These are phyloP conservation scores for Bertia moriformis DNA, from an alignment of 2,329 filamentous ascomycete species.

Conservation along the genomic window DNA sequence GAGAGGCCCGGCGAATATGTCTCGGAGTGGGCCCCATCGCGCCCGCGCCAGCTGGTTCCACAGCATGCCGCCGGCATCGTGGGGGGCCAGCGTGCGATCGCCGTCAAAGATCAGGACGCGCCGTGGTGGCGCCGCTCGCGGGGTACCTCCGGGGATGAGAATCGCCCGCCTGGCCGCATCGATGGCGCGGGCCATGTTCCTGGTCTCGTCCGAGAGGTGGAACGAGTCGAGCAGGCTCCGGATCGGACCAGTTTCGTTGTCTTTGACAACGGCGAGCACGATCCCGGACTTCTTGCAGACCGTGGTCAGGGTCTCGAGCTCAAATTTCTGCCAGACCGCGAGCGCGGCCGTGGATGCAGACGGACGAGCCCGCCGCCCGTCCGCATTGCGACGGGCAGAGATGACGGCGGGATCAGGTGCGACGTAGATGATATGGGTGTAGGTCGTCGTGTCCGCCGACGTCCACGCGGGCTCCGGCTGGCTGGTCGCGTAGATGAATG, in stretches of 20 bases:
- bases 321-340: slow-evolving; percentile 27
- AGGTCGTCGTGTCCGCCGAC: slow-evolving; percentile 25
- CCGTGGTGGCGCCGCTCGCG: slow-evolving; percentile 10
- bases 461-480: no score
- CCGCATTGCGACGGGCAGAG: slow-evolving; percentile 16
- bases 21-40: no score
- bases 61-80: slow-evolving; percentile 34
- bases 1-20: slow-evolving; percentile 30
- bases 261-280: no score
- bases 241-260: no score
- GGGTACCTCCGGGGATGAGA: no score
- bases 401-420: slow-evolving; percentile 21
- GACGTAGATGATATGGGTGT: slow-evolving; percentile 45
- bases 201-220: slow-evolving; percentile 20
- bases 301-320: slow-evolving; percentile 22
- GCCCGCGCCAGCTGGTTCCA: no score
- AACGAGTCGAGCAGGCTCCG: slow-evolving; percentile 13
- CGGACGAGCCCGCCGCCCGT: slow-evolving; percentile 20
- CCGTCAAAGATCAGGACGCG: slow-evolving; percentile 40
- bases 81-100: slow-evolving; percentile 34
- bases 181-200: slow-evolving; percentile 18
- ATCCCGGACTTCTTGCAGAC: no score
- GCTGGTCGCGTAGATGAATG: slow-evolving; percentile 20
- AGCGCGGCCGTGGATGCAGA: slow-evolving; percentile 19
- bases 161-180: slow-evolving; percentile 15